These are phyloP conservation scores for Zychaea mexicana DNA, from an alignment of 371 early-diverging fungal species.

Conservation along the genomic window DNA sequence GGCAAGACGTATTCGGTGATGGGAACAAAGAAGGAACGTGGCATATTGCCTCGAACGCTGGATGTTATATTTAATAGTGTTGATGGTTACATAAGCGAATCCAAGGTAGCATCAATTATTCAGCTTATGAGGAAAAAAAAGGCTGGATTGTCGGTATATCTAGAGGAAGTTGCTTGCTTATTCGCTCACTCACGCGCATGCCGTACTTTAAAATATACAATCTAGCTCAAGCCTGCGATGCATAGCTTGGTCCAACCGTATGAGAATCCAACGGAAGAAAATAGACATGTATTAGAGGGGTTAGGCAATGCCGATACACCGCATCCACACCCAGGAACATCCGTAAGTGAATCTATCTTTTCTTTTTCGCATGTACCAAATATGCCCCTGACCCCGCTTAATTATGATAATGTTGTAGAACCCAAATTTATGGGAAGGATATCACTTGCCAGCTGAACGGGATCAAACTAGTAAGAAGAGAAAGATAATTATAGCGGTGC, in stretches of 20 bases:
- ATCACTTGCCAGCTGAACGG: constrained; percentile 8
- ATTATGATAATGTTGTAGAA: constrained; percentile 9
- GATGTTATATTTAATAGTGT: constrained; percentile 61
- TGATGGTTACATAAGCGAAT: constrained; percentile 27
- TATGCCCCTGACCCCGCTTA: background rate
- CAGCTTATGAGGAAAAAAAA: background rate
- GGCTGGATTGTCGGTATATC: too few relatives aligned
- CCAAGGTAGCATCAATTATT: constrained; percentile 30
- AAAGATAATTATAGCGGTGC: background rate
- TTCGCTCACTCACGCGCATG: too few relatives aligned
- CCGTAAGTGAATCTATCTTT: constrained; percentile 11
- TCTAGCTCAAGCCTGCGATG: constrained; percentile 48
- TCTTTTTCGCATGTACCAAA: background rate
- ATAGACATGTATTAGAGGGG: constrained; percentile 27
- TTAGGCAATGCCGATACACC: constrained; percentile 9
- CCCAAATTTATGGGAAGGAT: constrained; percentile 20
- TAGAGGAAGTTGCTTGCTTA: too few relatives aligned
- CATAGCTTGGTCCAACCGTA: constrained; percentile 44
- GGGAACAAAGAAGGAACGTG: constrained; percentile 56
- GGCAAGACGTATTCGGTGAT: constrained; percentile 82
- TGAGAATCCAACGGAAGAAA: constrained; percentile 32
- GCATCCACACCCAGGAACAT: constrained; percentile 13
- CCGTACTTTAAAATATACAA: background rate
- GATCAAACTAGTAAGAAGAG: constrained; percentile 18
- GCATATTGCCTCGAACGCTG: constrained; percentile 65